Evolutionary conservation across 148 eudicot species (phyloP).

Genomic region (Nepenthes mirabilis): DNA sequence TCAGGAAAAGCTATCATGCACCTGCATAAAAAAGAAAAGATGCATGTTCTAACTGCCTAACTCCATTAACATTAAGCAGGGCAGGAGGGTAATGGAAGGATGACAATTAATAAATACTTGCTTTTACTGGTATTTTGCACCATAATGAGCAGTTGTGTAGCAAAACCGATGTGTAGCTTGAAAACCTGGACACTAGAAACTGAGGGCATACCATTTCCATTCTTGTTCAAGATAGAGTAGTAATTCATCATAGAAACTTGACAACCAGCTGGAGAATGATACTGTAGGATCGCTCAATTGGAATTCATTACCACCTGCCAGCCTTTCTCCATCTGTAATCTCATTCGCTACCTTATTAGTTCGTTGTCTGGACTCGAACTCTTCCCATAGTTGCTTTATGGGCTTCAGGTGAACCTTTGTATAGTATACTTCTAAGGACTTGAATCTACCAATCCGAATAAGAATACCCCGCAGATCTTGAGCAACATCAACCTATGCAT

Average conservation of each 20-base stretch:
- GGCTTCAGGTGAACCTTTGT: conserved; percentile 76
- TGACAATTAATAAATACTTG: too few relatives aligned
- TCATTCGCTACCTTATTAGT: conserved; percentile 45
- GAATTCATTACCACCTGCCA: conserved; percentile 30
- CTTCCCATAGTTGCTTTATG: conserved; percentile 82
- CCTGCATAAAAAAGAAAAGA: conserved; percentile 35
- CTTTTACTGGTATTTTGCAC: too few relatives aligned
- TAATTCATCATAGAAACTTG: conserved; percentile 81
- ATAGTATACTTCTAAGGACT: conserved; percentile 76
- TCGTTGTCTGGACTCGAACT: conserved; percentile 61
- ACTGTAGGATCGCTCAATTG: conserved; percentile 29
- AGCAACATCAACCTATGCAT: conserved; percentile 64
- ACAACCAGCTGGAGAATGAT: conserved; percentile 80
- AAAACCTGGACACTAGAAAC: background rate
- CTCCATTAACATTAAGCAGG: background rate
- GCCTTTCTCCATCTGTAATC: conserved; percentile 43
- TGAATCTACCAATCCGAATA: conserved; percentile 78
- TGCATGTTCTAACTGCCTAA: background rate
- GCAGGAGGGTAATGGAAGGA: too few relatives aligned
- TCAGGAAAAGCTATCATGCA: conserved; percentile 82
- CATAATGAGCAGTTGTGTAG: background rate
- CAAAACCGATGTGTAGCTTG: background rate
- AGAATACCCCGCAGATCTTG: conserved; percentile 87
- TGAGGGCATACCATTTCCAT: conserved; percentile 78
- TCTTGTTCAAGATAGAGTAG: conserved; percentile 93